A percentile compares a stretch with the other conserved stretches of the same genome.
phyloP scores from a whole-genome alignment of 371 early-diverging fungal species.

The Chytridium lagenaria region DNA sequence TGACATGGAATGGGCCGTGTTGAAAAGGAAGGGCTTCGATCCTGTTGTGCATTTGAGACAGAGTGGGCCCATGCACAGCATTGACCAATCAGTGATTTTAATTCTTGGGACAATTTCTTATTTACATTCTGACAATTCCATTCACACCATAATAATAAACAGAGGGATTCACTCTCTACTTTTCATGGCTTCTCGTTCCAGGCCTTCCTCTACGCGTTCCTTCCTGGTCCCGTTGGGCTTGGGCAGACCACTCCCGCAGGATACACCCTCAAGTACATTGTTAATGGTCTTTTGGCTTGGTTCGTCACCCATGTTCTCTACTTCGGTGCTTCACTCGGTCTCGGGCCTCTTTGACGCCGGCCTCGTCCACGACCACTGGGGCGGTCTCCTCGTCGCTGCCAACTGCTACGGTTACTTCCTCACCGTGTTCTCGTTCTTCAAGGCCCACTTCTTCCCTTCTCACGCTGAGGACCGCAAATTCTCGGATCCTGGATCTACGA shows the following conservation, averaged over 20 bases:
- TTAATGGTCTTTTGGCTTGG: conserved; percentile 78
- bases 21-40: too few species aligned
- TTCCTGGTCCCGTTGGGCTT: conserved; percentile 74
- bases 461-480: conserved; percentile 82
- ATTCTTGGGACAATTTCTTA: background rate
- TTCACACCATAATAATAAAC: background rate
- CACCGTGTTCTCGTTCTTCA: conserved; percentile 71
- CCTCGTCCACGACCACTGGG: conserved; percentile 79
- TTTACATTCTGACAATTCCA: background rate
- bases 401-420: conserved; percentile 79
- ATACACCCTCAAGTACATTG: conserved; percentile 68
- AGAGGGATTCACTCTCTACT: conserved; percentile 61
- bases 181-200: conserved; percentile 75
- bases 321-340: conserved; percentile 60
- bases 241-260: conserved; percentile 87
- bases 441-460: conserved; percentile 77
- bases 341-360: conserved; percentile 65
- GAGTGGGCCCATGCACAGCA: background rate
- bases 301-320: conserved; percentile 72
- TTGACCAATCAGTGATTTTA: conserved; percentile 6
- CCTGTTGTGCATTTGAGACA: too few species aligned
- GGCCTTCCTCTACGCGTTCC: conserved; percentile 63
- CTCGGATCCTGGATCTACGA: conserved; percentile 67
- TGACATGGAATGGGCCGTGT: too few species aligned
- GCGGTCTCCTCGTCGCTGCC: conserved; percentile 71